A percentile compares a stretch with the other conserved stretches of the same genome.
Evolutionary conservation across 2,329 filamentous ascomycete genomes (phyloP).

Genomic region (Penicillium paneum): DNA sequence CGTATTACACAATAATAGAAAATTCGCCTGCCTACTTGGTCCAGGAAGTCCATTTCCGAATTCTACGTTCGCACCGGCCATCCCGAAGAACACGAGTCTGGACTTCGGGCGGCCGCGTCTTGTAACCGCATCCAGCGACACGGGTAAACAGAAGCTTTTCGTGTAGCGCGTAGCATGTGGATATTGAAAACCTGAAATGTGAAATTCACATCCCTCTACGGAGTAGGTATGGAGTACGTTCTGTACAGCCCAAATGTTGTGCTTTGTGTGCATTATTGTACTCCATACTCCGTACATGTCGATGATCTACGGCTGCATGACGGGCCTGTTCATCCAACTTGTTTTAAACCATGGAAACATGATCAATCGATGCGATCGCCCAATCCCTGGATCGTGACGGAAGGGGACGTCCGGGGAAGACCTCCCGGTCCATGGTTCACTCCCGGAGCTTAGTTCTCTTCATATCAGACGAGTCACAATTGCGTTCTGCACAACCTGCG

Average conservation of each 20-base stretch:
- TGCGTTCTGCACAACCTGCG: not conserved
- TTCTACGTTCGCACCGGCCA: constrained; percentile 3
- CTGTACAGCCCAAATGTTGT: not conserved
- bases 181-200: not conserved
- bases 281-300: not conserved
- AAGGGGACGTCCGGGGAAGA: constrained; percentile 18
- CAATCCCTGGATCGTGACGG: constrained; percentile 10
- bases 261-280: not conserved
- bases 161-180: constrained; percentile 1
- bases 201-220: not conserved
- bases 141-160: constrained; percentile 4
- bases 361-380: constrained; percentile 11
- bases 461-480: constrained; percentile 6
- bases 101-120: constrained; percentile 1
- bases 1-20: constrained; percentile 5
- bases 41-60: constrained; percentile 1
- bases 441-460: constrained; percentile 16
- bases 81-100: constrained; percentile 9
- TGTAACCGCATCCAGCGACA: constrained; percentile 4
- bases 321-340: not conserved
- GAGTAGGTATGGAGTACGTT: not conserved
- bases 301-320: not conserved
- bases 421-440: constrained; percentile 24
- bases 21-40: constrained; percentile 6
- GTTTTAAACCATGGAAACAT: constrained; percentile 1